A percentile compares a stretch with the other conserved stretches of the same genome.
Evolutionary conservation across 148 eudicot genomes (phyloP).

Genomic region (Chenopodium formosanum): DNA sequence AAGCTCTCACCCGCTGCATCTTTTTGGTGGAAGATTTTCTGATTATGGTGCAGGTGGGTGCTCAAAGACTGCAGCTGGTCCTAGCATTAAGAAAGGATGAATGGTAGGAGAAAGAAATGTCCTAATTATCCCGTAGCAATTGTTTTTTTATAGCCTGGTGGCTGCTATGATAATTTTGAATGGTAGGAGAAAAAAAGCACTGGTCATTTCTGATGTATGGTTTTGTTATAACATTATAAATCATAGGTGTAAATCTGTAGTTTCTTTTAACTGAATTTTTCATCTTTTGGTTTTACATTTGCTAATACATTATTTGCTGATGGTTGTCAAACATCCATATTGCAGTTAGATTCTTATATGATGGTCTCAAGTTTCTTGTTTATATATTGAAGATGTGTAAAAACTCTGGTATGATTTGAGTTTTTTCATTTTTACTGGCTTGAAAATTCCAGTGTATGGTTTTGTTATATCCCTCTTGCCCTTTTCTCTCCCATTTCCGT

Average conservation of each 20-base stretch:
- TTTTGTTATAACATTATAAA: not conserved
- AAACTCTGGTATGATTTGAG: slow-evolving; percentile 6
- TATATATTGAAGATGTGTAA: not conserved
- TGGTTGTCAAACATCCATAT: slow-evolving; percentile 5
- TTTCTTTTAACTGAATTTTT: not conserved
- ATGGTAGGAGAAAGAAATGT: too few relatives aligned
- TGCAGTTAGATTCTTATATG: slow-evolving; percentile 9
- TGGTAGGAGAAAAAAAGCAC: not conserved
- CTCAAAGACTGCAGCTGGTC: slow-evolving; percentile 49
- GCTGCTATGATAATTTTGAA: not conserved
- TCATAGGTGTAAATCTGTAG: slow-evolving; percentile 28
- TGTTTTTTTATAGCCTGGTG: not conserved
- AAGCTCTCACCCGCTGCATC: slow-evolving; percentile 44
- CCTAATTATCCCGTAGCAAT: not conserved
- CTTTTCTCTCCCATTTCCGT: too few relatives aligned
- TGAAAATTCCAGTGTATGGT: too few relatives aligned
- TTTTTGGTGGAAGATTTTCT: slow-evolving; percentile 47
- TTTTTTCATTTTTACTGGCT: too few relatives aligned
- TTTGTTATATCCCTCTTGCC: too few relatives aligned
- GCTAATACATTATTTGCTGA: slow-evolving; percentile 3
- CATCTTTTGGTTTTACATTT: not conserved
- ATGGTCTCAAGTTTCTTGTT: not conserved
- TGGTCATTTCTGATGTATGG: slow-evolving; percentile 3
- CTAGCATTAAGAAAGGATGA: slow-evolving; percentile 40
- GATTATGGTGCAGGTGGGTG: slow-evolving; percentile 56